Conservation (phyloP, 345 rosid genomes). For the Citropsis articulata region DNA sequence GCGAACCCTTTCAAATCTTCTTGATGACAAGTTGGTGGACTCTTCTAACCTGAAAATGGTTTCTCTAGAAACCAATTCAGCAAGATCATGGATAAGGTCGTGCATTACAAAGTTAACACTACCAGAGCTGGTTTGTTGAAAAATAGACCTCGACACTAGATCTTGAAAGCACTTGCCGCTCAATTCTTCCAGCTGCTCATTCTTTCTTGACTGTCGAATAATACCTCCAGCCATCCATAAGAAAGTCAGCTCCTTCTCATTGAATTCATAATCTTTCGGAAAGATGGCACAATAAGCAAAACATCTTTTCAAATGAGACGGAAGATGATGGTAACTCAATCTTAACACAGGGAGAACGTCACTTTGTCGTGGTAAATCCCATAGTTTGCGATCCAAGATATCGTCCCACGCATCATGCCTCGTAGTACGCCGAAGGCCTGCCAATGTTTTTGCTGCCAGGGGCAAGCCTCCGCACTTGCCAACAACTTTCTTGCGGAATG, state of each 20-base stretch:
- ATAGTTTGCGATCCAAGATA: neutral
- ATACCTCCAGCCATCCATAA: constrained; percentile 5
- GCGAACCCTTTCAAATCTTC: no score
- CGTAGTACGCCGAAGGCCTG: neutral
- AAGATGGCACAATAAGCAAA: neutral
- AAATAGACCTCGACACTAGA: constrained; percentile 13
- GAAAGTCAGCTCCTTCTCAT: neutral
- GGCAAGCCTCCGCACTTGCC: no score
- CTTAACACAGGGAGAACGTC: neutral
- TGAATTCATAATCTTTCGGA: neutral
- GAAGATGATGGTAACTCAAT: constrained; percentile 1
- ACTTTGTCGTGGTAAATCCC: neutral
- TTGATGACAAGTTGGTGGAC: neutral
- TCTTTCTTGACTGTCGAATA: neutral
- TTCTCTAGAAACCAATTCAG: neutral
- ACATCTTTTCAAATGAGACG: constrained; percentile 2
- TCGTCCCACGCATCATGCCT: neutral
- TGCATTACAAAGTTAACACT: neutral
- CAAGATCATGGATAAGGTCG: constrained; percentile 1
- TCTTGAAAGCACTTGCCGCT: neutral
- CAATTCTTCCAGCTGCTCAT: neutral
- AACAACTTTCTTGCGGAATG: no score
- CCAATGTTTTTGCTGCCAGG: neutral
- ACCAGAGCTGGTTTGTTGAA: neutral
- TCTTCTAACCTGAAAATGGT: neutral